Evolutionary conservation across 805 yeast genomes (phyloP).

Genomic region (Cyberlindnera meyerae): DNA sequence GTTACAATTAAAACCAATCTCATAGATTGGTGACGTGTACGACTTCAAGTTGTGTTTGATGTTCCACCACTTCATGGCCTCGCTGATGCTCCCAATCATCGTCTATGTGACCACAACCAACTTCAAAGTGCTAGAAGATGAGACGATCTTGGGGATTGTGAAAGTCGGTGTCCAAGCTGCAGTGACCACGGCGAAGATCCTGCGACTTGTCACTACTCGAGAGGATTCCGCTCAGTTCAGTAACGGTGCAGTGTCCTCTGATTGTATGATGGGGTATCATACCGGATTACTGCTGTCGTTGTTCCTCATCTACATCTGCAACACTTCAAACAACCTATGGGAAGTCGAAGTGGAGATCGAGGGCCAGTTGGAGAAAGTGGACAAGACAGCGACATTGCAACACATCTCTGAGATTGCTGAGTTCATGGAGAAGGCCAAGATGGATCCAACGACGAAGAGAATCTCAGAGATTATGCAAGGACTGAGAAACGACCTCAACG

Average conservation of each 20-base stretch:
- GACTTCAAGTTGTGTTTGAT: slow-evolving; percentile 39
- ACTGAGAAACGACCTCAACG: slow-evolving; percentile 37
- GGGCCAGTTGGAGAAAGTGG: slow-evolving; percentile 8
- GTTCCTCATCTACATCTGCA: slow-evolving; percentile 32
- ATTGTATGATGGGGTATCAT: slow-evolving; percentile 40
- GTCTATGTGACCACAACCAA: slow-evolving; percentile 35
- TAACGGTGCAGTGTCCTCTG: slow-evolving; percentile 41
- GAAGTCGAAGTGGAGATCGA: slow-evolving; percentile 9
- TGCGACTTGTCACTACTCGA: slow-evolving; percentile 28
- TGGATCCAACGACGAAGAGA: slow-evolving; percentile 39
- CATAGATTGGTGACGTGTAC: slow-evolving; percentile 28
- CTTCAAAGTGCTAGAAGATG: slow-evolving; percentile 33
- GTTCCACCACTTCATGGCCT: slow-evolving; percentile 37
- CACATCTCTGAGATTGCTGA: slow-evolving; percentile 20
- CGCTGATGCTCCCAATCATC: slow-evolving; percentile 40
- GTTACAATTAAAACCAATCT: slow-evolving; percentile 27
- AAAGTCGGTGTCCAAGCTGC: slow-evolving; percentile 39
- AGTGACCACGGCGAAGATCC: slow-evolving; percentile 33
- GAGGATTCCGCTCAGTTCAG: slow-evolving; percentile 25
- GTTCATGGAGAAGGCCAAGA: slow-evolving; percentile 24
- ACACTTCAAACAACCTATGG: slow-evolving; percentile 20
- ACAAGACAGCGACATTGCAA: slow-evolving; percentile 19
- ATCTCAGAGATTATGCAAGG: slow-evolving; percentile 40
- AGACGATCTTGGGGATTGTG: slow-evolving; percentile 36
- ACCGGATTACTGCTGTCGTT: slow-evolving; percentile 38